phyloP scores from a whole-genome alignment of 2,329 filamentous ascomycete species.

The Didymellaceae sp. region DNA sequence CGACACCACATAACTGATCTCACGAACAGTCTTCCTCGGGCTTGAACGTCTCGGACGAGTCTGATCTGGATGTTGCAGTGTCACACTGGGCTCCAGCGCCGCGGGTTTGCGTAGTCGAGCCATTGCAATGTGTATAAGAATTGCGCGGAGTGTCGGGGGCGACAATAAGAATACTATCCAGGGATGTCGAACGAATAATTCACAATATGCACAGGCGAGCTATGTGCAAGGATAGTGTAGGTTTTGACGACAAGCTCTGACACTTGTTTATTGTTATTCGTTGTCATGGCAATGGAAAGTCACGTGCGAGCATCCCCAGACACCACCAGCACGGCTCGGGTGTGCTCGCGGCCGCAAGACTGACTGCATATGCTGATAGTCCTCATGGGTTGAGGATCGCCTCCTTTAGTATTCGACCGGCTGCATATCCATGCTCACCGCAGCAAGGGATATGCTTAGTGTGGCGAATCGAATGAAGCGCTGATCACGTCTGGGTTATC shows the following conservation, averaged over 20 bases:
- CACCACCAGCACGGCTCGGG: too few relatives aligned
- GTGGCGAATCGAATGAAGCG: too few relatives aligned
- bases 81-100: constrained; percentile 29
- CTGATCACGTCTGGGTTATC: too few relatives aligned
- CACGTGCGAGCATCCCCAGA: constrained; percentile 12
- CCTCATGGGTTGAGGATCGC: too few relatives aligned
- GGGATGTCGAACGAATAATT: background rate
- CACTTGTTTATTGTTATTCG: constrained; percentile 8
- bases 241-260: constrained; percentile 18
- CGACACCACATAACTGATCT: constrained; percentile 31
- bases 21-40: constrained; percentile 35
- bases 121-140: constrained; percentile 25
- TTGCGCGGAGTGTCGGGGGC: background rate
- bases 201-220: background rate
- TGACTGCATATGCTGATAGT: too few relatives aligned
- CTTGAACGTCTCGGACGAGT: constrained; percentile 32
- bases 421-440: too few relatives aligned
- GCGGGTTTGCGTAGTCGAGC: constrained; percentile 46
- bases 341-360: too few relatives aligned
- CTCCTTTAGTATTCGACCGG: too few relatives aligned
- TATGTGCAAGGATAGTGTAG: constrained; percentile 2
- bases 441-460: too few relatives aligned
- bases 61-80: constrained; percentile 26
- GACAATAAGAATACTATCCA: background rate
- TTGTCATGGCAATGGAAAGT: constrained; percentile 6